Conservation (phyloP, 1,139 yeast genomes). For the Magnusiomyces fungicola region DNA sequence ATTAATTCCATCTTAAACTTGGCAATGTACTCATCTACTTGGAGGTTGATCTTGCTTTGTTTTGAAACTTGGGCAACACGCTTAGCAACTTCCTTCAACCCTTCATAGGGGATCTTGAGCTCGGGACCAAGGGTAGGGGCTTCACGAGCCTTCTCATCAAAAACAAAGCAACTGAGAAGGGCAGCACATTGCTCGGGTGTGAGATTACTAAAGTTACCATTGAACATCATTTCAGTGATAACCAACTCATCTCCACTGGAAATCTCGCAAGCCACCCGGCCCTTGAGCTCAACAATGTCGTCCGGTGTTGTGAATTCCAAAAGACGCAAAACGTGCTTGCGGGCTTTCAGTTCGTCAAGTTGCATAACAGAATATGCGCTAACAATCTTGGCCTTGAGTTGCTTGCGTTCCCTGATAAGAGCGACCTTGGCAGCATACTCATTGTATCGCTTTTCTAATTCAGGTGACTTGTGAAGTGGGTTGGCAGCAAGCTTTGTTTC, state of each 20-base stretch:
- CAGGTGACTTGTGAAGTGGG: slow-evolving; percentile 61
- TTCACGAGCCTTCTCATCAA: slow-evolving; percentile 92
- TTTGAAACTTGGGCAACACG: slow-evolving; percentile 82
- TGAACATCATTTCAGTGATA: slow-evolving; percentile 65
- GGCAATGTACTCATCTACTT: slow-evolving; percentile 87
- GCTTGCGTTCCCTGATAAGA: slow-evolving; percentile 53
- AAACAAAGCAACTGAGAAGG: slow-evolving; percentile 85
- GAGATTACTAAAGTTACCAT: slow-evolving; percentile 87
- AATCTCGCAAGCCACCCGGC: slow-evolving; percentile 94
- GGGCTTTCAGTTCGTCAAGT: slow-evolving; percentile 61
- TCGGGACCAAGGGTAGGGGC: slow-evolving; percentile 80
- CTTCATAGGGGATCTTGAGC: slow-evolving; percentile 79
- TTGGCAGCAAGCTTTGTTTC: slow-evolving; percentile 65
- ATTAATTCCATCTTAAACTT: slow-evolving; percentile 85
- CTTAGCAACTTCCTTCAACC: slow-evolving; percentile 81
- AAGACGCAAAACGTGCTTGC: slow-evolving; percentile 43
- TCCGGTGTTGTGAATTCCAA: slow-evolving; percentile 75
- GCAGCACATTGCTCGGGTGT: slow-evolving; percentile 90
- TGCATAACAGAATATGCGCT: slow-evolving; percentile 52
- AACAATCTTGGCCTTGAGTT: slow-evolving; percentile 38
- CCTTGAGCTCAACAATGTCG: slow-evolving; percentile 82
- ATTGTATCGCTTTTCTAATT: slow-evolving; percentile 53
- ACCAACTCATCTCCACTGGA: slow-evolving; percentile 67
- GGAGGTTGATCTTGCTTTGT: slow-evolving; percentile 82
- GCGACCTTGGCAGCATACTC: slow-evolving; percentile 59